These are phyloP conservation scores for Coelastrella sp. DNA, from an alignment of 139 green algal species.

Conservation along the genomic window DNA sequence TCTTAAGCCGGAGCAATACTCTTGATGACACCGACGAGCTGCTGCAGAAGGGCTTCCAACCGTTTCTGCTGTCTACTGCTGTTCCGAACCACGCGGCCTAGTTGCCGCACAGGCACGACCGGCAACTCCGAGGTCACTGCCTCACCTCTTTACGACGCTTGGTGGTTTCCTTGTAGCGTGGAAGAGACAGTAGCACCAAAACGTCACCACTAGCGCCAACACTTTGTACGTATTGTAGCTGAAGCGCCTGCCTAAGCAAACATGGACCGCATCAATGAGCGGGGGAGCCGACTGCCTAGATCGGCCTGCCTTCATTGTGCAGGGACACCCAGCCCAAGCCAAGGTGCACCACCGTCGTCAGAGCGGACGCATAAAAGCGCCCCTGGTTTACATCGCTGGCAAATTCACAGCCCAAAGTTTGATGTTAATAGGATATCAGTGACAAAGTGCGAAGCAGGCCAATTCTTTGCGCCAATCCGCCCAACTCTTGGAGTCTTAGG, in stretches of 20 bases:
- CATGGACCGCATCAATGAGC: slow-evolving; percentile 56
- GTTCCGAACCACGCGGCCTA: not conserved
- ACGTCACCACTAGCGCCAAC: slow-evolving; percentile 92
- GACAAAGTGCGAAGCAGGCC: too few species aligned
- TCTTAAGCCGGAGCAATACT: not conserved
- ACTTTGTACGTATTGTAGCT: slow-evolving; percentile 53
- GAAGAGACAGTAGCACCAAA: slow-evolving; percentile 92
- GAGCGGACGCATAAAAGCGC: not conserved
- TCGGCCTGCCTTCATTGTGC: not conserved
- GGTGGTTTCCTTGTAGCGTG: slow-evolving; percentile 93
- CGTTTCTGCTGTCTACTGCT: not conserved
- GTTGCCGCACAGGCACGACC: not conserved
- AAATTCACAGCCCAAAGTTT: too few species aligned
- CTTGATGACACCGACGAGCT: not conserved
- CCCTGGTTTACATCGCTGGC: too few species aligned
- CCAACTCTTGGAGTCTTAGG: too few species aligned
- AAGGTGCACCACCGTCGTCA: not conserved
- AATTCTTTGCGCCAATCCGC: too few species aligned
- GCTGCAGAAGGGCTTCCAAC: not conserved
- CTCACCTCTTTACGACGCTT: slow-evolving; percentile 91
- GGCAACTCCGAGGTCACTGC: not conserved
- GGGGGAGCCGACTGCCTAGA: slow-evolving; percentile 25
- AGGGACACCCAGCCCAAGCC: not conserved
- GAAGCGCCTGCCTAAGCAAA: slow-evolving; percentile 44
- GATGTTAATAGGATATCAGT: too few species aligned